These are phyloP conservation scores for Microsporum audouinii DNA, from an alignment of 2,329 filamentous ascomycete genomes.

Conservation along the genomic window DNA sequence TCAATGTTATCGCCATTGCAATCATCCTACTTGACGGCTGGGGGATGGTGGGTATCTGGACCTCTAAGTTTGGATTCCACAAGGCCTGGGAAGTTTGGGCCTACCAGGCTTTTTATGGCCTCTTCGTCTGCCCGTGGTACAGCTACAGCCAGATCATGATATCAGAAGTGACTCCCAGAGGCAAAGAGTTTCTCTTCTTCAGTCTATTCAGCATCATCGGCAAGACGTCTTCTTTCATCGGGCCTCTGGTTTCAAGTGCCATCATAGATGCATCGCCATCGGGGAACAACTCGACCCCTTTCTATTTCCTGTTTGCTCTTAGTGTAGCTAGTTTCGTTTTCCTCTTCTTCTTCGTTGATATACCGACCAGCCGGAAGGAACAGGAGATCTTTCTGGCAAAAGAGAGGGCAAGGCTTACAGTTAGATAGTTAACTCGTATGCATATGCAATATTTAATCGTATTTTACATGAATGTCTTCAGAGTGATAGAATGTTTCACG, in stretches of 20 bases:
- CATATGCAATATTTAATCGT: not conserved
- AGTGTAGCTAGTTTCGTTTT: slow-evolving; percentile 47
- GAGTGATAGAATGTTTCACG: not conserved
- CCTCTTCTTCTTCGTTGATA: slow-evolving; percentile 43
- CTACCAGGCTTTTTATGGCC: slow-evolving; percentile 48
- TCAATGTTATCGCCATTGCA: slow-evolving; percentile 50
- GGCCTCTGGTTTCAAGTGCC: slow-evolving; percentile 55
- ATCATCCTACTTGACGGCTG: slow-evolving; percentile 50
- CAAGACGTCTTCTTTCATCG: slow-evolving; percentile 58
- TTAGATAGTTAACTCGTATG: not conserved
- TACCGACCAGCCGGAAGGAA: slow-evolving; percentile 49
- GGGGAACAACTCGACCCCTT: slow-evolving; percentile 49
- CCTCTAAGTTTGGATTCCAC: slow-evolving; percentile 43
- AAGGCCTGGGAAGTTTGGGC: slow-evolving; percentile 44
- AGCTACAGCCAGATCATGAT: slow-evolving; percentile 62
- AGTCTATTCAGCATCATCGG: slow-evolving; percentile 57
- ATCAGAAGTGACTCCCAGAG: slow-evolving; percentile 54
- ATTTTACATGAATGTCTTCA: not conserved
- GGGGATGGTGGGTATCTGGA: slow-evolving; percentile 51
- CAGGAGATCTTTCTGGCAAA: slow-evolving; percentile 45
- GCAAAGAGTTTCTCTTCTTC: slow-evolving; percentile 62
- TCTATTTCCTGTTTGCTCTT: slow-evolving; percentile 52
- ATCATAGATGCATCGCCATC: slow-evolving; percentile 53
- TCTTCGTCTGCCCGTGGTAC: slow-evolving; percentile 60
- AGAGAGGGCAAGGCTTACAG: slow-evolving; percentile 15